Percentiles rank a stretch among this genome's conserved stretches.
Conservation (phyloP, 1,284 basidiomycete genomes). For the Apiotrichum sp. region DNA sequence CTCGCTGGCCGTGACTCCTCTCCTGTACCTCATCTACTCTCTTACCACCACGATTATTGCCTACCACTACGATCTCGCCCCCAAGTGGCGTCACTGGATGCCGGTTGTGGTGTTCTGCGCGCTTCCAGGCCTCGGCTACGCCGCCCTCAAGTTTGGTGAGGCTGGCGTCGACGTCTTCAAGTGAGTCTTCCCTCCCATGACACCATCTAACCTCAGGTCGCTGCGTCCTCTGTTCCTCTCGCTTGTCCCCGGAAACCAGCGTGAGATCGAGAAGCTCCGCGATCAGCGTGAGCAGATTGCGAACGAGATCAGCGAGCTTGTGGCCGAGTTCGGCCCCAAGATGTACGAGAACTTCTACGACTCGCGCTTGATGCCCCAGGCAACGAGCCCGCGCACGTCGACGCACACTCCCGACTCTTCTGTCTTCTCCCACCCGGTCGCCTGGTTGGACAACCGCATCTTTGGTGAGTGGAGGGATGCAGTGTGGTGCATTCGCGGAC, state of each 20-base stretch:
- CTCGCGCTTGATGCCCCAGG: slow-evolving; percentile 76
- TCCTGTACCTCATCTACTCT: slow-evolving; percentile 81
- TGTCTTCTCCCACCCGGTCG: slow-evolving; percentile 46
- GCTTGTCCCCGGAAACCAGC: slow-evolving; percentile 84
- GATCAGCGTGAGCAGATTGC: slow-evolving; percentile 70
- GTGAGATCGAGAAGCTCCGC: slow-evolving; percentile 73
- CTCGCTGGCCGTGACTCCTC: slow-evolving; percentile 80
- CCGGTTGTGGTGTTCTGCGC: slow-evolving; percentile 71
- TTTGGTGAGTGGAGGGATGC: slow-evolving; percentile 25
- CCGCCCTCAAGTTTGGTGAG: slow-evolving; percentile 96
- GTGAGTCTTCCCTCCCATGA: slow-evolving; percentile 49
- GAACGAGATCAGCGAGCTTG: slow-evolving; percentile 80
- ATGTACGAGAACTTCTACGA: slow-evolving; percentile 84
- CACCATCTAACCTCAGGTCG: slow-evolving; percentile 55
- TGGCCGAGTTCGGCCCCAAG: slow-evolving; percentile 80
- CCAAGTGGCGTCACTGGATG: slow-evolving; percentile 65
- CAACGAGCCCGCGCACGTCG: slow-evolving; percentile 61
- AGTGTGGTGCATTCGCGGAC: neutral
- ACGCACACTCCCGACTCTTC: slow-evolving; percentile 28
- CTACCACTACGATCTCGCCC: slow-evolving; percentile 57
- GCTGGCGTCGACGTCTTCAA: slow-evolving; percentile 98
- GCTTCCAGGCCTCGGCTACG: slow-evolving; percentile 85
- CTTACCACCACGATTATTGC: slow-evolving; percentile 71
- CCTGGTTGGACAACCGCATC: slow-evolving; percentile 48
- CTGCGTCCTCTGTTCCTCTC: slow-evolving; percentile 86